These are phyloP conservation scores for Blastobotrys terrestris DNA, from an alignment of 805 yeast species.

Conservation along the genomic window DNA sequence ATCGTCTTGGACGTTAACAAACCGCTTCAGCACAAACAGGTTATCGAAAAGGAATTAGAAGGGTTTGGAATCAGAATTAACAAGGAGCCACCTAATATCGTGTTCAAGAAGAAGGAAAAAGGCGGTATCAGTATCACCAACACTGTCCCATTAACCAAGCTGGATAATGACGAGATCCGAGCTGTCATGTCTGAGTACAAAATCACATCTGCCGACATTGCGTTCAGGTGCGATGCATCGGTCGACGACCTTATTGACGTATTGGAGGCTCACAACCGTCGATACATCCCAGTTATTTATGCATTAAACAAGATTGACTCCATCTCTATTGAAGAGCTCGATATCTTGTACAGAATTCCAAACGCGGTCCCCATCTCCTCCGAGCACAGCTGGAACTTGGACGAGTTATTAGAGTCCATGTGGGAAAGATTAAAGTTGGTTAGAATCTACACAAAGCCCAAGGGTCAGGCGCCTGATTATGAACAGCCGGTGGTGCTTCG, in stretches of 20 bases:
- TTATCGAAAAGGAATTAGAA: slow-evolving; percentile 91
- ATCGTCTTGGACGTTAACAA: slow-evolving; percentile 94
- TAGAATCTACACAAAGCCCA: slow-evolving; percentile 95
- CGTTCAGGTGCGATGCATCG: slow-evolving; percentile 95
- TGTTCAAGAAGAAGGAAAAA: slow-evolving; percentile 85
- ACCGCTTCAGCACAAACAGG: slow-evolving; percentile 88
- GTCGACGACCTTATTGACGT: slow-evolving; percentile 95
- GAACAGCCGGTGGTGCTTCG: slow-evolving; percentile 90
- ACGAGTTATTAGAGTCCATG: slow-evolving; percentile 89
- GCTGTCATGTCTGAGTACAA: slow-evolving; percentile 96
- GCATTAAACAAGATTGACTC: slow-evolving; percentile 95
- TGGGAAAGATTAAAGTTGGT: slow-evolving; percentile 90
- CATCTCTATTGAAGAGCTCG: slow-evolving; percentile 88
- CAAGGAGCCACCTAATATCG: slow-evolving; percentile 86
- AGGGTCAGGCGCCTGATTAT: slow-evolving; percentile 90
- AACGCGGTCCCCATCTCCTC: slow-evolving; percentile 96
- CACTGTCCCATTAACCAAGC: slow-evolving; percentile 85
- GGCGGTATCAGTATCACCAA: slow-evolving; percentile 94
- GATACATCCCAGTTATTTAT: slow-evolving; percentile 92
- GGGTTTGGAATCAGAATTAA: slow-evolving; percentile 96
- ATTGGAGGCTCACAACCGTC: slow-evolving; percentile 81
- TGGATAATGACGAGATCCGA: slow-evolving; percentile 86
- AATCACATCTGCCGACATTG: slow-evolving; percentile 92
- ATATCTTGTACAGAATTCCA: slow-evolving; percentile 84
- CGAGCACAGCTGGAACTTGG: slow-evolving; percentile 95